Evolutionary conservation across 140 eudicot genomes (phyloP).

Genomic region (Oenanthe javanica): DNA sequence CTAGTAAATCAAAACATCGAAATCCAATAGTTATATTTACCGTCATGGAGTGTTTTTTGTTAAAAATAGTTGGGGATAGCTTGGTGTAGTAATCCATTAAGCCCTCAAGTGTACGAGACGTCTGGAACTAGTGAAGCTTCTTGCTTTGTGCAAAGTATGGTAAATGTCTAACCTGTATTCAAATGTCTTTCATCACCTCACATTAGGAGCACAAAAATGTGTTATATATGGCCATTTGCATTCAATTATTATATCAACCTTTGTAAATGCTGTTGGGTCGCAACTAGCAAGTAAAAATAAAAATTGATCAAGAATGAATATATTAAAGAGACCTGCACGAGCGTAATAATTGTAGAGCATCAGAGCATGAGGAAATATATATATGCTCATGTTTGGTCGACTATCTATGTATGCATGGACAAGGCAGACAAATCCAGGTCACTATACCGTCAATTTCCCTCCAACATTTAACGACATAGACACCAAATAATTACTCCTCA

Average conservation of each 20-base stretch:
- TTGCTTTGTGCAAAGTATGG: background rate
- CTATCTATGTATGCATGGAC: background rate
- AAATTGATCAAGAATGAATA: background rate
- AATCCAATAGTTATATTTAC: background rate
- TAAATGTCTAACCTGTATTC: background rate
- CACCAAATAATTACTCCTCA: background rate
- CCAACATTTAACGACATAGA: background rate
- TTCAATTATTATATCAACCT: background rate
- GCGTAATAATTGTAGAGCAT: background rate
- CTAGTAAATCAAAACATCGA: background rate
- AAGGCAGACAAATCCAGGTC: conserved; percentile 3
- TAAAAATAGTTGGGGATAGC: background rate
- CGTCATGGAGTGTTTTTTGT: background rate
- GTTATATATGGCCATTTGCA: background rate
- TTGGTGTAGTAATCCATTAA: background rate
- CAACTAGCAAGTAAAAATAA: background rate
- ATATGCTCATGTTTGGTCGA: background rate
- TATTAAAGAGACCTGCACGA: background rate
- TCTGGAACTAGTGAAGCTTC: background rate
- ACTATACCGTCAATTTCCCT: background rate
- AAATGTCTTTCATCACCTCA: background rate
- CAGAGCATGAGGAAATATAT: background rate
- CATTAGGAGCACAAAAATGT: background rate
- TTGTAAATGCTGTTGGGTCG: background rate
- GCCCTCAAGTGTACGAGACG: background rate